Evolutionary conservation across 2,329 filamentous ascomycete species (phyloP).

Genomic region (Madurella fahalii): DNA sequence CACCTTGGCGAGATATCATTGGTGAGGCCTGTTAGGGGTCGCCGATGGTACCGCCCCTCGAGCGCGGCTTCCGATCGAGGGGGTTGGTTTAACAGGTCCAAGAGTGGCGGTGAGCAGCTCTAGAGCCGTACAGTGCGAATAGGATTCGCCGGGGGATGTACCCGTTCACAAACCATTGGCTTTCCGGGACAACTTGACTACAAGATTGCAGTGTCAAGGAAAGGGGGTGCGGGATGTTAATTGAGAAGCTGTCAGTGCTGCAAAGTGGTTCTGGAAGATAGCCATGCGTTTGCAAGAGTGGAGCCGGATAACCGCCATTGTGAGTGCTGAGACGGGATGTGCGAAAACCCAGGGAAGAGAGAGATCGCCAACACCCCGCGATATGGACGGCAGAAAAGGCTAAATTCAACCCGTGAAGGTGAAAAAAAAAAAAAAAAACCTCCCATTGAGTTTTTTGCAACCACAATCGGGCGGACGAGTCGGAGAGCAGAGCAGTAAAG

Average conservation of each 20-base stretch:
- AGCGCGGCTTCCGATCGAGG: slow-evolving; percentile 12
- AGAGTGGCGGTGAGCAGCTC: slow-evolving; percentile 19
- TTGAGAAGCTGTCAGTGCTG: no score
- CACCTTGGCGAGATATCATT: slow-evolving; percentile 15
- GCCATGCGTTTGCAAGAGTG: no score
- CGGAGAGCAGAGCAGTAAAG: no score
- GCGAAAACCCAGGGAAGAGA: no score
- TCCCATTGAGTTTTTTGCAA: no score
- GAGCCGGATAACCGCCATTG: no score
- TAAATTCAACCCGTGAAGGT: slow-evolving; percentile 3
- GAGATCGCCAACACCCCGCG: no score
- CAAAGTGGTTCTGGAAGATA: no score
- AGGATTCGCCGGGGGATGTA: slow-evolving; percentile 12
- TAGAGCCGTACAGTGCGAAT: slow-evolving; percentile 15
- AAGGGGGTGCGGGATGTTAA: no score
- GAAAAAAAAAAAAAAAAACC: no score
- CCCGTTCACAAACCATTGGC: slow-evolving; percentile 8
- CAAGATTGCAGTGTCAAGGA: background rate
- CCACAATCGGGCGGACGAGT: no score
- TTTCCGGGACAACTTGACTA: background rate
- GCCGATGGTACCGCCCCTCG: slow-evolving; percentile 8
- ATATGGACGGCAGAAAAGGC: background rate
- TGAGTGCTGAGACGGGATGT: no score
- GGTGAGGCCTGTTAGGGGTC: slow-evolving; percentile 1
- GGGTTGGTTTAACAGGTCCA: slow-evolving; percentile 16